Base-by-base conservation (phyloP, 2,329 filamentous ascomycete genomes). In the Calonectria pteridis region DNA sequence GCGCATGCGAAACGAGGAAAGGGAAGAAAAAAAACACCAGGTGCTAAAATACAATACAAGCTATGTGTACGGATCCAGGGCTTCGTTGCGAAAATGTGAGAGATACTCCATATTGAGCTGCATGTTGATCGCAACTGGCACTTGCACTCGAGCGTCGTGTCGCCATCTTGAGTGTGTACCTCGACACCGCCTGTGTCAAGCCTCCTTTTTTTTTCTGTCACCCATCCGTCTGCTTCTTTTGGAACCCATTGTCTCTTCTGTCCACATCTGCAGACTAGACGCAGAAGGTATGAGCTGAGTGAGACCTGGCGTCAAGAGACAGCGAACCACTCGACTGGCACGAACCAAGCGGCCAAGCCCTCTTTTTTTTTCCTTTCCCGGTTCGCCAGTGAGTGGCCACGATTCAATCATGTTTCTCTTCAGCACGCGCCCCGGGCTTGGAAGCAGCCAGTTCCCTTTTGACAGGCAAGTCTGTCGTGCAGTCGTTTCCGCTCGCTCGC, bases 381-480 rank as follows among this genome's bases (percentile, higher is more conserved):
- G 55, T 40, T 40, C 49, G 23, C 31, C 40, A 29, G 20, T 43
- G 51, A 67, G 31, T 40, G 62, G 46, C 53, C 29, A 55, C 43
- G 69, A 63, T 72, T 63, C 69, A 72, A 64, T 40, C 23, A n/a
- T 46, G 28, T 35, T 26, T 72, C 46, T 51, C 37, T 53, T 33
- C 23, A 59, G 37, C 59, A 46, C 43, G 28, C 16, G 50, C 35
- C 46, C 67, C 49, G 37, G 28, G 49, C 14, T 43, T 63, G 49
- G 50, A 18, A 28, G 33, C 62, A 46, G n/a, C 35, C 63, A 28
- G 20, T 64, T 50, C 37, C 9, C 23, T 40, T 69, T 55, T 43
- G 55, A 72, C 66, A 59, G 55, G 58, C 35, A 71, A 29, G 70
- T 74, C 69, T 78, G 69, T 72, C 35, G 64, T 77, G 64, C 68